Conservation (phyloP, 1,284 basidiomycete genomes). For the Ustilago vetiveriae region DNA sequence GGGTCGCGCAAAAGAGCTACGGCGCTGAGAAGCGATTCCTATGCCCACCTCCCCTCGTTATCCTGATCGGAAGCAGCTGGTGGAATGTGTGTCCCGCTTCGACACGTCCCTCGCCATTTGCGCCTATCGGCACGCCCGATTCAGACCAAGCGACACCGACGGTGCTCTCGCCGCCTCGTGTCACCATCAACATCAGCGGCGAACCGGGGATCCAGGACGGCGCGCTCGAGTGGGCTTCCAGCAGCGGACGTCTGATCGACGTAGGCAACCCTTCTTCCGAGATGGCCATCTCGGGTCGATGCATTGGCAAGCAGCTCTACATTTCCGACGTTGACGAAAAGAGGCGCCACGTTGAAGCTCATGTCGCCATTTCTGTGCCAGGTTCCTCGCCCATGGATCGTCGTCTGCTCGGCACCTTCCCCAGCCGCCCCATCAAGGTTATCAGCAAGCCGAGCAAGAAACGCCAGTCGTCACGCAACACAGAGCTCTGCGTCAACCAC, state of each 20-base stretch:
- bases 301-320: slow-evolving; percentile 88
- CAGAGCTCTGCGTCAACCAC: slow-evolving; percentile 92
- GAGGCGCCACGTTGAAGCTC: slow-evolving; percentile 56
- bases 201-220: slow-evolving; percentile 84
- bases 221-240: slow-evolving; percentile 83
- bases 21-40: slow-evolving; percentile 96
- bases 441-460: slow-evolving; percentile 81
- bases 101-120: slow-evolving; percentile 64
- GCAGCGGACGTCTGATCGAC: slow-evolving; percentile 82
- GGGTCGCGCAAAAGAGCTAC: slow-evolving; percentile 95
- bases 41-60: slow-evolving; percentile 92
- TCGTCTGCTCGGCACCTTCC: slow-evolving; percentile 77
- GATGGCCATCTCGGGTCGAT: slow-evolving; percentile 73
- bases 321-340: slow-evolving; percentile 78
- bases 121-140: slow-evolving; percentile 15
- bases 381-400: slow-evolving; percentile 73
- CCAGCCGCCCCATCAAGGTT: slow-evolving; percentile 92
- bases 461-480: slow-evolving; percentile 82
- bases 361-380: slow-evolving; percentile 78
- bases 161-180: slow-evolving; percentile 80
- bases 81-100: slow-evolving; percentile 72
- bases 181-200: slow-evolving; percentile 89
- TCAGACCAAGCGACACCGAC: slow-evolving; percentile 65
- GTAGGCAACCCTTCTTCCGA: slow-evolving; percentile 72
- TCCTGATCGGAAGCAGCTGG: slow-evolving; percentile 94